Base-by-base conservation (phyloP, 2,329 filamentous ascomycete species). In the Dryadomyces sulphureus region DNA sequence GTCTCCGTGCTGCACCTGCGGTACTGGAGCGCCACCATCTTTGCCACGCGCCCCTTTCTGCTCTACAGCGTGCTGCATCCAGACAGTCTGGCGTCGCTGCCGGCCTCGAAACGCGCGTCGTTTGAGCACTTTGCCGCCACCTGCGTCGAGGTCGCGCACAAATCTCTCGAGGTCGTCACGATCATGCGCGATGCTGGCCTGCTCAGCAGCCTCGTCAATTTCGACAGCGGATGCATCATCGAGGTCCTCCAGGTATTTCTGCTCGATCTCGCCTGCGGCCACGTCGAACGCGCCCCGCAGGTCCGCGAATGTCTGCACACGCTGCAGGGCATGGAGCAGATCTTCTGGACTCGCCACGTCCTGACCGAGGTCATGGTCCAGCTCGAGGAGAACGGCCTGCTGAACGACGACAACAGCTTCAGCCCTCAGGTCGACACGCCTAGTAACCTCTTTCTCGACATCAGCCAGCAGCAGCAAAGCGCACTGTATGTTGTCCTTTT, bases 11-110 rank as follows among this genome's bases (percentile, higher is more conserved):
- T 58, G 20, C 55, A 56, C 19, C 48, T 56, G 20, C 51, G 54
- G 7, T 56, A 54, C 49, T 56, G 53, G 53, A 52, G 50, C 45
- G 44, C 48, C 21, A 45, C 49, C 22, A 43, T 55, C 9, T 54
- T 54, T 25, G 52, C 52, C 32, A 56, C 54, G 1, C 53, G 54
- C 2, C 69, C 75, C 24, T 58, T 58, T 32, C 42, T 57, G 32
- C 49, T 57, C 2, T 55, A 57, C 40, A 49, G 43, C 16, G 53
- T 52, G 1, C 45, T 53, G 16, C 49, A 53, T 20, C 25, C 46
- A 8, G 41, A 43, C 1, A 45, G 49, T 14, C 22, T 50, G 11
- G 43, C 47, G 11, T 27, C 44, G 8, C 47, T 49, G 27, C 46
- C 52, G 11, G 17, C 44, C 2, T 27, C 49, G 7, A 57, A 57